Conservation (phyloP, 345 rosid genomes). For the Erysimum cheiranthoides region DNA sequence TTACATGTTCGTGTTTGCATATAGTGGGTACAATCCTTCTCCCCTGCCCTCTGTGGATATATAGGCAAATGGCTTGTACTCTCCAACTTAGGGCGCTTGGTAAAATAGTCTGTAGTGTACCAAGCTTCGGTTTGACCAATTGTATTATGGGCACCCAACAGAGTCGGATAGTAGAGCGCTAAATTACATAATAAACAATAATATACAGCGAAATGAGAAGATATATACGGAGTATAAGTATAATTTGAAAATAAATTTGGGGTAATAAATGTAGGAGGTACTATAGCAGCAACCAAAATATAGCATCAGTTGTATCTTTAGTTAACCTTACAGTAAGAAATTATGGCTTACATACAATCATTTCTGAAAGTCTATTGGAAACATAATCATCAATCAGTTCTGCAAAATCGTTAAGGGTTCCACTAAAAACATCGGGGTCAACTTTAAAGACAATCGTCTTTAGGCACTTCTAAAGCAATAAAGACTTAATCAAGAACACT, state of each 20-base stretch:
- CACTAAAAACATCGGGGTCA: not conserved
- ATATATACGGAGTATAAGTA: constrained; percentile 58
- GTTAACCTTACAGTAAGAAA: constrained; percentile 28
- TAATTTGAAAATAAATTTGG: constrained; percentile 46
- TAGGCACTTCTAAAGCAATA: constrained; percentile 25
- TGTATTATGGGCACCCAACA: constrained; percentile 80
- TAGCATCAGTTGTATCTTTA: constrained; percentile 30
- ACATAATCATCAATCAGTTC: constrained; percentile 7
- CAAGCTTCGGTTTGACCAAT: constrained; percentile 96
- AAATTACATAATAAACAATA: constrained; percentile 72
- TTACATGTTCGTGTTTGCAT: constrained; percentile 99
- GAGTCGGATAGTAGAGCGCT: constrained; percentile 89
- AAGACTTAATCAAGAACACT: constrained; percentile 23
- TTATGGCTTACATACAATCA: constrained; percentile 21
- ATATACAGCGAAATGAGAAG: constrained; percentile 55
- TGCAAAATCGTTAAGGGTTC: not conserved
- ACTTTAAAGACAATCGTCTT: not conserved
- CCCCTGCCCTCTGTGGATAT: constrained; percentile 97
- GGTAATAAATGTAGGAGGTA: constrained; percentile 30
- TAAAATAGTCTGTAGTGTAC: constrained; percentile 75
- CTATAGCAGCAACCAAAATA: constrained; percentile 36
- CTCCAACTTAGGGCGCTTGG: constrained; percentile 94
- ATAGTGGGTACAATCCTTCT: constrained; percentile 99
- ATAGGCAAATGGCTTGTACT: constrained; percentile 80
- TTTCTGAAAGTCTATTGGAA: constrained; percentile 7